Evolutionary conservation across 345 rosid genomes (phyloP), one percentile per base, ranked within the genome.

Genomic region (Kernera saxatilis): DNA sequence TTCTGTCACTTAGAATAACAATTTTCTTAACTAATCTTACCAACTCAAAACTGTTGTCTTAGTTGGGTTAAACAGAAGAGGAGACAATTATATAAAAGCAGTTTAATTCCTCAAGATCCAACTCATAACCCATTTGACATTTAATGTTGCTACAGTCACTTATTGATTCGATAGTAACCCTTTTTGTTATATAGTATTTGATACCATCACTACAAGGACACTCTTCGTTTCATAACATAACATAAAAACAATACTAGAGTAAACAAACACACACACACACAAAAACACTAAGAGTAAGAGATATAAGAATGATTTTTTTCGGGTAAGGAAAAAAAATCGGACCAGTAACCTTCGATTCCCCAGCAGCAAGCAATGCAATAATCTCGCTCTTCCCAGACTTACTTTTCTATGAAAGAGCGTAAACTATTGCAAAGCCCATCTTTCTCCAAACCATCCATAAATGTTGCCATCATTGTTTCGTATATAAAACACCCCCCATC

Each of bases 261-360:
- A 41, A 73, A 19, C 17, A 32, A 19, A 15, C 18, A 50, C 25
- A 18, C 6, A 23, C 3, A 40, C n/a, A 49, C 44, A 49, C 19
- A 39, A 11, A 35, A 48, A 29, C 22, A 30, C 48, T 67, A 60
- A 74, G 19, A 26, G 46, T 50, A 67, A 67, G 46, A 67, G 48
- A 49, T 50, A 41, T 74, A 49, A 67, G 62, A 67, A 51, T 74
- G 73, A 60, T 67, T 74, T 74, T 67, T 67, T 74, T 74, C 73
- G 68, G 63, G 56, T 35, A 74, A 74, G 56, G 73, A 74, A 74
- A 74, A 72, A 74, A 74, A 74, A 17, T 74, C 78, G 78, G 78
- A 74, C 78, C 78, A 44, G 56, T 68, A 74, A 74, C 78, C 78
- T 74, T 74, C 78, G 52, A 74, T 74, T 74, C 78, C 78, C 78